Evolutionary conservation across 2,329 filamentous ascomycete species (phyloP).

Genomic region (Aspergillus oerlinghausenensis): DNA sequence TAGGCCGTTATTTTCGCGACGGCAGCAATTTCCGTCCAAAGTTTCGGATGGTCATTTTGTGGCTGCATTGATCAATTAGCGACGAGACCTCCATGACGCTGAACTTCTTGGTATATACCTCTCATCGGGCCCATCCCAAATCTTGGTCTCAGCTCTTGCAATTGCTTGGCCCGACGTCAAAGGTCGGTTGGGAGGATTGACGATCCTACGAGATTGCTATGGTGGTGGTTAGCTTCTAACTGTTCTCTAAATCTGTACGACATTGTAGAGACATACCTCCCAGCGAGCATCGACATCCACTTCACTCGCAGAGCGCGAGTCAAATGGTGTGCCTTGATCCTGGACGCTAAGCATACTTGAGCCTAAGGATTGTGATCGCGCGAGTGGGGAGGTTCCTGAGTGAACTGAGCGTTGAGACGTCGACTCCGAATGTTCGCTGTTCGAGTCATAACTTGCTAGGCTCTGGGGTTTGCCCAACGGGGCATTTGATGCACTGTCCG

Average conservation of each 20-base stretch:
- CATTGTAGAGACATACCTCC: slow-evolving; percentile 28
- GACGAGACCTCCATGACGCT: background rate
- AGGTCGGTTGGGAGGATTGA: slow-evolving; percentile 28
- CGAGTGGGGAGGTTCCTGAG: slow-evolving; percentile 34
- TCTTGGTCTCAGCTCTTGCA: slow-evolving; percentile 20
- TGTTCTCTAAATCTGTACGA: background rate
- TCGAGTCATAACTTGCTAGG: slow-evolving; percentile 35
- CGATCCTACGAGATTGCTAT: slow-evolving; percentile 31
- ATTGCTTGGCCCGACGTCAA: slow-evolving; percentile 26
- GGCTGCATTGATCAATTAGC: slow-evolving; percentile 14
- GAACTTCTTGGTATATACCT: slow-evolving; percentile 23
- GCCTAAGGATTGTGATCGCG: slow-evolving; percentile 29
- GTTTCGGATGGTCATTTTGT: slow-evolving; percentile 32
- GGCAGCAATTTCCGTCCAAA: slow-evolving; percentile 35
- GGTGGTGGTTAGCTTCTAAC: slow-evolving; percentile 10
- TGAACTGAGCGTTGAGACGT: slow-evolving; percentile 33
- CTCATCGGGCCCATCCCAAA: slow-evolving; percentile 26
- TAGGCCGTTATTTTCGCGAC: slow-evolving; percentile 19
- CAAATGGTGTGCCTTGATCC: slow-evolving; percentile 22
- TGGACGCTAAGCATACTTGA: slow-evolving; percentile 26
- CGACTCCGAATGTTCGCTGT: slow-evolving; percentile 34
- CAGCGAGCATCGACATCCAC: slow-evolving; percentile 35
- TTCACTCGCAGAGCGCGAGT: slow-evolving; percentile 33
- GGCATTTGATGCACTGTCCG: slow-evolving; percentile 25
- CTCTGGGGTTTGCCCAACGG: slow-evolving; percentile 29